These are phyloP conservation scores for Boletus reticuloceps DNA, from an alignment of 768 basidiomycete species.

Conservation along the genomic window DNA sequence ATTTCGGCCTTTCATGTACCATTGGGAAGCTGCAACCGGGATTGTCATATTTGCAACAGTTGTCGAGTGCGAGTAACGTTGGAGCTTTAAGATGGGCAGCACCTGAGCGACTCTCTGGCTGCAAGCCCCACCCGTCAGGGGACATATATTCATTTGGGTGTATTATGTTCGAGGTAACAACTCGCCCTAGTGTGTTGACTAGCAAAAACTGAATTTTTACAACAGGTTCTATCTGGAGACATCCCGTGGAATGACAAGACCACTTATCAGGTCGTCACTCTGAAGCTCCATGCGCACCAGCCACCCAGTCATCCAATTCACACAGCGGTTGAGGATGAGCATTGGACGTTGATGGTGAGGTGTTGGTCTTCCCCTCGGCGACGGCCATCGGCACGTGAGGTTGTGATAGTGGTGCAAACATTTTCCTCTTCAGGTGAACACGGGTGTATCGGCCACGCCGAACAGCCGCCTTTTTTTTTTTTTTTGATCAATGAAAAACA, in stretches of 20 bases:
- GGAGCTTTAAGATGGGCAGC: background rate
- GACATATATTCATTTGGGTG: conserved; percentile 4
- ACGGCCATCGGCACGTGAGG: background rate
- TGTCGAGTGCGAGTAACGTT: background rate
- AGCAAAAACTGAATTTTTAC: background rate
- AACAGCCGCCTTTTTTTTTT: background rate
- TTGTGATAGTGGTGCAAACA: background rate
- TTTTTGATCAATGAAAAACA: too few relatives aligned
- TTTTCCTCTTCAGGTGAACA: background rate
- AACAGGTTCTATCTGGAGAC: conserved; percentile 2
- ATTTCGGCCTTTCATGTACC: background rate
- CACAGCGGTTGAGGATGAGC: background rate
- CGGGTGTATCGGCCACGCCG: too few relatives aligned
- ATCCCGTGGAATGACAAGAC: conserved; percentile 5
- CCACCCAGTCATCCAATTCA: background rate
- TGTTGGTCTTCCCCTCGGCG: background rate
- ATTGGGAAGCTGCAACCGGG: background rate
- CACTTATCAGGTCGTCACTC: background rate
- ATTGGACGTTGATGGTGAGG: conserved; percentile 1
- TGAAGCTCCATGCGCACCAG: background rate
- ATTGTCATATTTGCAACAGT: background rate
- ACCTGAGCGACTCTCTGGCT: conserved; percentile 1
- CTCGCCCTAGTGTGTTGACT: too few relatives aligned
- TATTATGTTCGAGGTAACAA: background rate
- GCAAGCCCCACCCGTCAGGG: background rate